Base-by-base conservation (phyloP, 1,139 yeast species). In the Yamadazyma trypodendri region DNA sequence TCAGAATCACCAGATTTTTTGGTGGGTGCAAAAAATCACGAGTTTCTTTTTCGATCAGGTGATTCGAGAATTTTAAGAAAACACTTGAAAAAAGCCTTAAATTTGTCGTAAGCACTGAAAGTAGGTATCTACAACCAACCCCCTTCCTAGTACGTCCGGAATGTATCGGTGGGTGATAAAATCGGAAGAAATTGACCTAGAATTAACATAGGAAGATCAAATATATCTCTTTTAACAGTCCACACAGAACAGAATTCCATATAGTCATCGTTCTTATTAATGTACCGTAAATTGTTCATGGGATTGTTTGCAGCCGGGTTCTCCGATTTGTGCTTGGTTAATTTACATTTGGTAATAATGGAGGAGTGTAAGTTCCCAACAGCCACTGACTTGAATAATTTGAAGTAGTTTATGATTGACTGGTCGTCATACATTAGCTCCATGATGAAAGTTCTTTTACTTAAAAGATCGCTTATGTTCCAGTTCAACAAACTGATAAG, bases 171-270 rank as follows among this genome's bases (percentile, higher is more conserved):
- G 28, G 61, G 76, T 6, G 49, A 35, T 55, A 71, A 53, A 44
- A 77, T 49, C 21, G 77, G 79, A 38, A 62, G 61, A 48, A 65
- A 75, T 50, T 60, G 78, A 4, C 70, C 74, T 35, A 68, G 64
- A 35, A 65, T 71, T 54, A 61, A 62, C 79, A 63, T 76, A 40
- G 97, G 97, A 38, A 89, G 81, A 53, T 89, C 96, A 62, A 89
- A 90, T 36, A 86, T 79, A 60, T 90, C 97, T 48, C 96, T 68
- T 51, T 87, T 87, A 18, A 77, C 80, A 0, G 83, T 77, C 82
- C 83, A 78, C 22, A 77, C 81, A 24, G 78, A 69, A 47, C 80
- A 74, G 51, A 79, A 77, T 45, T 73, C 75, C 36, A 77, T 65
- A 47, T 55, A 72, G 11, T 55, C 62, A 10, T 55, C 59, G 8